Percentiles rank a stretch among this genome's conserved stretches.
These are phyloP conservation scores for Yamadazyma takamatsuzukensis DNA, from an alignment of 805 yeast genomes.

Conservation along the genomic window DNA sequence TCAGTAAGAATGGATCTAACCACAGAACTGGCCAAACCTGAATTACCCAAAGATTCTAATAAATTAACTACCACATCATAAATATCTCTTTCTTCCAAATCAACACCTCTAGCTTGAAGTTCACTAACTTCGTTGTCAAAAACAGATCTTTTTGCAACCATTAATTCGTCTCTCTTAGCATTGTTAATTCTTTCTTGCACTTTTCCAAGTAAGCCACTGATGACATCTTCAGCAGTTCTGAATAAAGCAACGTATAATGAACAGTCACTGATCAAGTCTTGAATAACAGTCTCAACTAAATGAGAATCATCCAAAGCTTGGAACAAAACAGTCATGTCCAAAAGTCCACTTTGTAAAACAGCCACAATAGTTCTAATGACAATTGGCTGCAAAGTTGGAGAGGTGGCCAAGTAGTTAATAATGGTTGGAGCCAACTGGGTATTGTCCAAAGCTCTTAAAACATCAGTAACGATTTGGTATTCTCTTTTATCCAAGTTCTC, in stretches of 20 bases:
- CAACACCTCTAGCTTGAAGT: slow-evolving; percentile 6
- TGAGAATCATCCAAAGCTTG: slow-evolving; percentile 34
- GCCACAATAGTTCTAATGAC: slow-evolving; percentile 24
- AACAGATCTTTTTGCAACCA: slow-evolving; percentile 1
- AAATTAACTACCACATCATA: slow-evolving; percentile 31
- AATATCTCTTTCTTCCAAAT: slow-evolving; percentile 15
- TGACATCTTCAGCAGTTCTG: slow-evolving; percentile 25
- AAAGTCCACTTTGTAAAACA: slow-evolving; percentile 28
- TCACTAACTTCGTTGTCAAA: slow-evolving; percentile 4
- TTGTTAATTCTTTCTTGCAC: slow-evolving; percentile 22
- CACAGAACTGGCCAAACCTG: slow-evolving; percentile 41
- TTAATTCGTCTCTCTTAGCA: slow-evolving; percentile 16
- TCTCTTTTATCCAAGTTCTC: slow-evolving; percentile 32
- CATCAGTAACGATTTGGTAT: slow-evolving; percentile 36
- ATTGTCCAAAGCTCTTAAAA: slow-evolving; percentile 33
- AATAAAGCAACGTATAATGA: slow-evolving; percentile 32
- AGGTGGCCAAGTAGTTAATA: slow-evolving; percentile 28
- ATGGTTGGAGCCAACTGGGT: slow-evolving; percentile 34
- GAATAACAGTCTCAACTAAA: slow-evolving; percentile 29
- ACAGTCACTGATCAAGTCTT: slow-evolving; percentile 38
- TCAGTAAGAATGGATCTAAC: slow-evolving; percentile 39
- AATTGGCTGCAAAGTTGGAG: slow-evolving; percentile 15
- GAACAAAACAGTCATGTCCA: slow-evolving; percentile 30
- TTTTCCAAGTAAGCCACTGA: slow-evolving; percentile 21
- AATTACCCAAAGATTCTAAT: slow-evolving; percentile 36